A percentile compares a stretch with the other conserved stretches of the same genome.
Evolutionary conservation across 345 rosid species (phyloP).

Genomic region (Rhodamnia argentea): DNA sequence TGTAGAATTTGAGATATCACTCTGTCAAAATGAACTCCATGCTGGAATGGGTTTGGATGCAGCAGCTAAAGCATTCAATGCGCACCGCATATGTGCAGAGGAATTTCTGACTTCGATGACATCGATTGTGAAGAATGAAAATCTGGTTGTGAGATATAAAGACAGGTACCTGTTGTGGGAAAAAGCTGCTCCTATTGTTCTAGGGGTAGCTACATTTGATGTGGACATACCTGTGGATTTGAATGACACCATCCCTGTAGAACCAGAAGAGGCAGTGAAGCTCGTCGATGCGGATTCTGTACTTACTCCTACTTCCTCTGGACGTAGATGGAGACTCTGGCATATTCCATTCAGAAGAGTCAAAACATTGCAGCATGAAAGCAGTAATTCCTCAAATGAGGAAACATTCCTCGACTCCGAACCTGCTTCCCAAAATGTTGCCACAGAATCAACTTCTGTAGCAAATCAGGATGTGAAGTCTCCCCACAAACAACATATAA

Average conservation of each 20-base stretch:
- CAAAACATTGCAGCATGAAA: constrained; percentile 57
- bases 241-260: constrained; percentile 53
- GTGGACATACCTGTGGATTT: constrained; percentile 54
- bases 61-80: constrained; percentile 65
- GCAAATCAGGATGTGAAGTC: constrained; percentile 28
- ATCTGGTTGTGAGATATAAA: constrained; percentile 46
- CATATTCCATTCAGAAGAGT: constrained; percentile 74
- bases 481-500: constrained; percentile 53
- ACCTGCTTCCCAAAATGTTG: constrained; percentile 35
- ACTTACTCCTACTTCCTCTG: constrained; percentile 33
- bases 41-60: constrained; percentile 70
- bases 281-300: constrained; percentile 28
- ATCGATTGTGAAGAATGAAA: constrained; percentile 53
- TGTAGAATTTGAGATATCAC: constrained; percentile 78
- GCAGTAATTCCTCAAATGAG: constrained; percentile 56
- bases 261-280: constrained; percentile 28
- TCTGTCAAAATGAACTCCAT: constrained; percentile 66
- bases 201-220: constrained; percentile 66
- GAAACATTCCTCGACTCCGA: constrained; percentile 75
- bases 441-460: constrained; percentile 14
- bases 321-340: constrained; percentile 86
- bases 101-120: constrained; percentile 46
- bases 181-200: constrained; percentile 73
- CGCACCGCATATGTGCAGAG: constrained; percentile 49
- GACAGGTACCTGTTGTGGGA: constrained; percentile 65